phyloP scores from a whole-genome alignment of 2,329 filamentous ascomycete species.

The Epichloe festucae region DNA sequence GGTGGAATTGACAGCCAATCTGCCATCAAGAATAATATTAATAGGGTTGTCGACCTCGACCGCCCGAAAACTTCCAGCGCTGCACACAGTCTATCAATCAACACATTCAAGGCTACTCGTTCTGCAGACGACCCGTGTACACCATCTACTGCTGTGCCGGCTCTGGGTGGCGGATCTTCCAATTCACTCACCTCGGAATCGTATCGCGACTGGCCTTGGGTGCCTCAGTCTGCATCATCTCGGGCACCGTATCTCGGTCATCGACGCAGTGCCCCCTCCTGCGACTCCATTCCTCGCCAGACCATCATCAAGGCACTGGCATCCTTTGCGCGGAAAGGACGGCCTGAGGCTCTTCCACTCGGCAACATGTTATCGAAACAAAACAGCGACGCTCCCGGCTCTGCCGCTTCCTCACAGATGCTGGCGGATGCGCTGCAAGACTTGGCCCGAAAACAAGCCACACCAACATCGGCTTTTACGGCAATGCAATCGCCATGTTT shows the following conservation, averaged over 20 bases:
- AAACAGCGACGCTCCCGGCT: conserved; percentile 23
- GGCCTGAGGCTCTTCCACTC: conserved; percentile 50
- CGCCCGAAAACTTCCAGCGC: conserved; percentile 10
- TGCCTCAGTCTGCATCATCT: not conserved
- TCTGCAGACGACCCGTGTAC: conserved; percentile 9
- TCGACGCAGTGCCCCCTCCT: conserved; percentile 40
- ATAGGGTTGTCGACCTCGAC: conserved; percentile 8
- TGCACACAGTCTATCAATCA: conserved; percentile 10
- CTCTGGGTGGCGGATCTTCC: conserved; percentile 14
- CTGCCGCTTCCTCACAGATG: conserved; percentile 42
- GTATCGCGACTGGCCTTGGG: conserved; percentile 1
- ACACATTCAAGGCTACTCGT: conserved; percentile 10
- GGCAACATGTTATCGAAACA: conserved; percentile 43
- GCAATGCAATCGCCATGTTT: conserved; percentile 84
- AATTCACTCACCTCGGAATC: conserved; percentile 1
- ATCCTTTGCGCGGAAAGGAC: conserved; percentile 47
- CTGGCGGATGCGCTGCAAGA: conserved; percentile 49
- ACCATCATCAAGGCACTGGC: conserved; percentile 74
- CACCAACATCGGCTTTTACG: conserved; percentile 35
- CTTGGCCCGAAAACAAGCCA: conserved; percentile 30
- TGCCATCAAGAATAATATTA: conserved; percentile 1
- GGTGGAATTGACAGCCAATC: conserved; percentile 15
- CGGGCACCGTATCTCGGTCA: conserved; percentile 15
- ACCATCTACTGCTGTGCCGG: conserved; percentile 13
- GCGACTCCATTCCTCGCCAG: conserved; percentile 57